Evolutionary conservation across 768 basidiomycete species (phyloP).

Genomic region (Neoboletus brunneissimus): DNA sequence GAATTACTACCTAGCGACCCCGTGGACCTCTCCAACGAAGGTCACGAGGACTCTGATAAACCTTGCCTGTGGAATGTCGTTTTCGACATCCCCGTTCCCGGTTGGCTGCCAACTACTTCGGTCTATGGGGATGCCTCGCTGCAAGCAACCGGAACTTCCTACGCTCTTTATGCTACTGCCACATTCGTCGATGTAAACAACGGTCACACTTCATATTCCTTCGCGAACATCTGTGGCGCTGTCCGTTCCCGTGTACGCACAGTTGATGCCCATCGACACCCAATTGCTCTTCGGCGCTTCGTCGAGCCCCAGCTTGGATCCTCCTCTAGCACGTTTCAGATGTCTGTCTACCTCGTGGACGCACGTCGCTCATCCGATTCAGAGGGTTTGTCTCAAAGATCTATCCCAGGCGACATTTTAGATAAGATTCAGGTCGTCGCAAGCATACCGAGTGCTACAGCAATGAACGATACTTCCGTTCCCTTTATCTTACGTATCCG

Average conservation of each 20-base stretch:
- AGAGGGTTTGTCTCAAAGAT: slow-evolving; percentile 7
- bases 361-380: slow-evolving; percentile 27
- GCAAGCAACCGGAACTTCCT: slow-evolving; percentile 57
- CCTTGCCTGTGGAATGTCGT: slow-evolving; percentile 70
- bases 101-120: slow-evolving; percentile 77
- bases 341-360: slow-evolving; percentile 45
- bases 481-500: slow-evolving; percentile 62
- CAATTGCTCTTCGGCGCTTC: slow-evolving; percentile 55
- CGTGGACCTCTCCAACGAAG: slow-evolving; percentile 63
- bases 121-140: slow-evolving; percentile 40
- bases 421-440: slow-evolving; percentile 63
- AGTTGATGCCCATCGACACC: slow-evolving; percentile 38
- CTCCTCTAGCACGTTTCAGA: slow-evolving; percentile 29
- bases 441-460: slow-evolving; percentile 55
- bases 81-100: slow-evolving; percentile 83
- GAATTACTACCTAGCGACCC: slow-evolving; percentile 51
- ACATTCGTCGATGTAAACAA: slow-evolving; percentile 52
- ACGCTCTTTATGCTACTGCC: slow-evolving; percentile 65
- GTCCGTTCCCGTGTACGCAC: slow-evolving; percentile 46
- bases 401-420: slow-evolving; percentile 53
- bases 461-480: slow-evolving; percentile 45
- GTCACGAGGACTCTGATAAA: slow-evolving; percentile 51
- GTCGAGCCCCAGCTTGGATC: slow-evolving; percentile 39
- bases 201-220: slow-evolving; percentile 39
- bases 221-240: slow-evolving; percentile 55